Evolutionary conservation across 257 asterid genomes (phyloP), one percentile per base, ranked within the genome.

Genomic region (Lantana camara): DNA sequence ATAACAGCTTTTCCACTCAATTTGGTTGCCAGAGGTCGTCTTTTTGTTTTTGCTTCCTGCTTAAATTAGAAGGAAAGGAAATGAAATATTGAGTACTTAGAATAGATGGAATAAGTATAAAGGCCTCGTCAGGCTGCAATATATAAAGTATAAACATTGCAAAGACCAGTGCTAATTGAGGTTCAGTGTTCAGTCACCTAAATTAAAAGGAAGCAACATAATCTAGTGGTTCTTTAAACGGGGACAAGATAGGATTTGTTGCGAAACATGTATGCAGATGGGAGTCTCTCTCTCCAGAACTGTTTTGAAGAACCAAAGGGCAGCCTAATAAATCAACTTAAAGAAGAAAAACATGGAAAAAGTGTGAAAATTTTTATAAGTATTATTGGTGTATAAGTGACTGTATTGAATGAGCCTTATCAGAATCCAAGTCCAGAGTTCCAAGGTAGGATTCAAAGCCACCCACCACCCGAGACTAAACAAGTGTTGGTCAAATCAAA

Each of bases 31-130:
- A 77, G 62, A 27, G 96, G 90, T 45, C 96, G 88, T 76, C 96
- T 81, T 79, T 81, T n/a, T n/a, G n/a, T n/a, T n/a, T n/a, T 94
- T 15, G 89, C 59, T 77, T 94, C 99, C 99, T 93, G 84, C 41
- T 72, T 51, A 42, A 52, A 46, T 59, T 23, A 60, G 16, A 48
- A 66, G 52, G 23, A 73, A 51, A 2, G 8, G 54, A 74, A 32
- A 15, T 41, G 27, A 52, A 30, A 46, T 29, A 46, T n/a, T 9
- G 30, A 56, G 21, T 35, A 45, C 55, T 67, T 16, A 10, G 42
- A 37, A 11, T 6, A 13, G 15, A 14, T 42, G 19, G 19, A 42
- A 42, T 13, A 42, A 42, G 1, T 12, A 11, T 4, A 42, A 16
- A 12, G 12, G 19, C 17, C 3, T 15, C 48, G 14, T 14, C 48